Conservation (phyloP, 352 stramenopile species). For the Phytophthora vignae region DNA sequence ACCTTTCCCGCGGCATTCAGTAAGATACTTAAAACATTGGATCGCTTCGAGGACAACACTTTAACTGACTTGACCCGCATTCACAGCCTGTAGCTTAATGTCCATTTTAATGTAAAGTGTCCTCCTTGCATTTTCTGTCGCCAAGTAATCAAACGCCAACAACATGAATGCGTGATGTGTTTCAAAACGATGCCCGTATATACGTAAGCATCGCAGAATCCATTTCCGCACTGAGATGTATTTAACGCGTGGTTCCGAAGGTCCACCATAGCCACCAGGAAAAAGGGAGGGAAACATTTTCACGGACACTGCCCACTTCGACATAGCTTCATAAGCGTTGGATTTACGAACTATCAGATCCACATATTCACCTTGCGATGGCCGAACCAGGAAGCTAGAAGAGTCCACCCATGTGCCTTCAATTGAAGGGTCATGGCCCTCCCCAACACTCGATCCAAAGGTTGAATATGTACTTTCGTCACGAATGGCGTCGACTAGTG, state of each 20-base stretch:
- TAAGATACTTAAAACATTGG: constrained; percentile 22
- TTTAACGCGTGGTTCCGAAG: constrained; percentile 12
- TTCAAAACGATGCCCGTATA: constrained; percentile 35
- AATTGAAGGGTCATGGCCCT: too few relatives aligned
- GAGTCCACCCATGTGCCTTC: too few relatives aligned
- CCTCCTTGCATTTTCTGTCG: constrained; percentile 12
- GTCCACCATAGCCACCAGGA: constrained; percentile 33
- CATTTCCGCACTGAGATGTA: constrained; percentile 28
- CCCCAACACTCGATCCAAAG: too few relatives aligned
- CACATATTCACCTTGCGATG: too few relatives aligned
- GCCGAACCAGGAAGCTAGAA: too few relatives aligned
- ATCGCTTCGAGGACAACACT: constrained; percentile 18
- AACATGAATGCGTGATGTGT: constrained; percentile 32
- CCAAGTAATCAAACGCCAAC: constrained; percentile 31
- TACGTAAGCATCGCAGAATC: constrained; percentile 19
- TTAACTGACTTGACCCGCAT: constrained; percentile 1
- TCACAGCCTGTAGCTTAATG: constrained; percentile 14
- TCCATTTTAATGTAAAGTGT: constrained; percentile 32
- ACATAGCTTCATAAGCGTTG: not conserved
- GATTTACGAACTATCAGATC: constrained; percentile 18
- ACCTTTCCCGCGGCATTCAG: not conserved
- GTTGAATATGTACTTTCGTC: too few relatives aligned
- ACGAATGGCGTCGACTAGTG: too few relatives aligned
- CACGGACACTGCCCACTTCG: not conserved
- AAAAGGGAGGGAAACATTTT: constrained; percentile 37